A percentile compares a stretch with the other conserved stretches of the same genome.
Evolutionary conservation across 306 rosid genomes (phyloP).

Genomic region (Prosopis cineraria): DNA sequence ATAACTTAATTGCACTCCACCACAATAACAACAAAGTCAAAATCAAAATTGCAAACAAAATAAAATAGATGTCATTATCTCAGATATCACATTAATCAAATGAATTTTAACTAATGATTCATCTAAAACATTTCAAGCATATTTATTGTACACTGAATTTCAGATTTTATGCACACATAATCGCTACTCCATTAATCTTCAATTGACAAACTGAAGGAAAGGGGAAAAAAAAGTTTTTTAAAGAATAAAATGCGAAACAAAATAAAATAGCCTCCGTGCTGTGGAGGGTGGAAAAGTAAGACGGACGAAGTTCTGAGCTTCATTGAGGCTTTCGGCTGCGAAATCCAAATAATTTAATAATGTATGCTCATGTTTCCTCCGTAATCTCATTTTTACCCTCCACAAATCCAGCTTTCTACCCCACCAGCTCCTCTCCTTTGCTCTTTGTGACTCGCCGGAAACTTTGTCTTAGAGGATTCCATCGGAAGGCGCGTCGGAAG

Average conservation of each 20-base stretch:
- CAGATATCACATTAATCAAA: background rate
- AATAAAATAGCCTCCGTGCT: background rate
- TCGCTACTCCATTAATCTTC: too few species aligned
- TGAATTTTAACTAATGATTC: background rate
- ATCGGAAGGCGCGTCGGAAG: slow-evolving; percentile 47
- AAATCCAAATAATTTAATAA: background rate
- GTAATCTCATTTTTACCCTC: slow-evolving; percentile 61
- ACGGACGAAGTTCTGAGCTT: background rate
- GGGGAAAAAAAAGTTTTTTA: background rate
- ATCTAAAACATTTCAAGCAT: background rate
- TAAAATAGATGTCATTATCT: background rate
- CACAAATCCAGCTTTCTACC: slow-evolving; percentile 20
- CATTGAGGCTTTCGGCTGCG: background rate
- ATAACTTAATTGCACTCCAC: background rate
- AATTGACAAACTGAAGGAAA: too few species aligned
- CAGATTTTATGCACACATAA: background rate
- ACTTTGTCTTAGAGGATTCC: slow-evolving; percentile 31
- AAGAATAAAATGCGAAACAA: background rate
- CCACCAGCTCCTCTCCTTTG: slow-evolving; percentile 19
- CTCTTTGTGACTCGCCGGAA: slow-evolving; percentile 27
- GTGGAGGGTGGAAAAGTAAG: background rate
- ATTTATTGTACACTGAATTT: background rate
- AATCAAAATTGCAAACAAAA: background rate
- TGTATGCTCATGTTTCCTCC: slow-evolving; percentile 37
- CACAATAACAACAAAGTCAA: background rate